phyloP scores from a whole-genome alignment of 352 stramenopile species.

The Phytopythium aichiense region DNA sequence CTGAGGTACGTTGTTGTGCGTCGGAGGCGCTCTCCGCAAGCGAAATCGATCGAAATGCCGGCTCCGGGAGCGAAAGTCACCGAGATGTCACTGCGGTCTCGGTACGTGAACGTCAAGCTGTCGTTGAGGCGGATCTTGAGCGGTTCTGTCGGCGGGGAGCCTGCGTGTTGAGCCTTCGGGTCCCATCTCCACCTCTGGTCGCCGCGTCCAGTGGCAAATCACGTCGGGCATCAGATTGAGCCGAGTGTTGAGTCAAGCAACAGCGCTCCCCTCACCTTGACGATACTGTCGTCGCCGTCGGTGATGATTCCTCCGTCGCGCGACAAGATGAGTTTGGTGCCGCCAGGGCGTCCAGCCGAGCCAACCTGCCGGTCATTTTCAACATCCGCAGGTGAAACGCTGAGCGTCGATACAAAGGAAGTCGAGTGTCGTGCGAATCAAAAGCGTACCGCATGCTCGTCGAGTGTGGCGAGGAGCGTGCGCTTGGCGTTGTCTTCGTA shows the following conservation, averaged over 20 bases:
- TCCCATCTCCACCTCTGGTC: conserved; percentile 62
- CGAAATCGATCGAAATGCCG: conserved; percentile 60
- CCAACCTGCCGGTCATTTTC: conserved; percentile 35
- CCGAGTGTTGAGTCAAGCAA: background rate
- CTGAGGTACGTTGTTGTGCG: conserved; percentile 71
- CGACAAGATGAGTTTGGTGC: conserved; percentile 62
- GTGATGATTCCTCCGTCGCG: conserved; percentile 61
- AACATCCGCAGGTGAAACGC: background rate
- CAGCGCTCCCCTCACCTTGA: conserved; percentile 26
- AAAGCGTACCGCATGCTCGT: conserved; percentile 57
- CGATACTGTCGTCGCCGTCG: conserved; percentile 40
- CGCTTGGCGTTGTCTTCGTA: conserved; percentile 62
- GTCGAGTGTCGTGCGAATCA: background rate
- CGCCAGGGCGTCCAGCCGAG: conserved; percentile 40
- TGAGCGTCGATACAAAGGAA: background rate
- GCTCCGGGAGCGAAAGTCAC: conserved; percentile 58
- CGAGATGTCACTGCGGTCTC: conserved; percentile 50
- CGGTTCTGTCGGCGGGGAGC: conserved; percentile 43
- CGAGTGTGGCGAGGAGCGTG: conserved; percentile 51
- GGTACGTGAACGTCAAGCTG: conserved; percentile 62
- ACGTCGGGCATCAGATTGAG: background rate
- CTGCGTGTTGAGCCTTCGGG: conserved; percentile 56
- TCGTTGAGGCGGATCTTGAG: conserved; percentile 76
- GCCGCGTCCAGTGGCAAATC: background rate
- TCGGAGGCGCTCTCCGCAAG: conserved; percentile 65